Evolutionary conservation across 345 rosid species (phyloP), one percentile per base, ranked within the genome.

Genomic region (Aethionema arabicum): DNA sequence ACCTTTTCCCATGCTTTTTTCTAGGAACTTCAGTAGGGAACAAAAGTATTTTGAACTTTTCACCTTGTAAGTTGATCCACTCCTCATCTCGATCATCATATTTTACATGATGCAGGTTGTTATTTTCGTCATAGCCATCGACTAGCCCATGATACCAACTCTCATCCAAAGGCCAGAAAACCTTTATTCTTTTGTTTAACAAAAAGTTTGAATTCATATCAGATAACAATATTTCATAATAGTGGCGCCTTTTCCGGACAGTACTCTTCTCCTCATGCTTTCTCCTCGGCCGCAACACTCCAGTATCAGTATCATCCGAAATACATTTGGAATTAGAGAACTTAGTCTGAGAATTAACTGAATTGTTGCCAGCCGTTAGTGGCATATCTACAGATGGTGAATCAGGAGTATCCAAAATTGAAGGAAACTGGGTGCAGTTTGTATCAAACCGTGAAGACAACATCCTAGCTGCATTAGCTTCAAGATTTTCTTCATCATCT

Each of bases 61-160:
- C 99, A 73, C 75, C 83, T 53, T 78, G 82, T 58, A 92, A 83
- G 68, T 80, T 67, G 37, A 92, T 84, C 98, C 98, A 92, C 72
- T 92, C 98, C 72, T 92, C 97, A 75, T 92, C 98, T 4, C 97
- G 93, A 68, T 92, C 98, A 74, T 92, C 97, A 81, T 92, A 92
- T 68, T 85, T 89, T 45, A 89, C 79, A 74, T 92, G 98, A 75
- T 92, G 96, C 75, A 81, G 87, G 64, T 80, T 87, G 75, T 68
- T 85, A 58, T 78, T 89, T 39, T 70, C 67, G 72, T 92, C 88
- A 61, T 87, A 92, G 58, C 79, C 87, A 72, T 74, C 79, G 41
- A 89, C 79, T 51, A 85, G 87, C 61, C 98, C 98, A 80, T 64
- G 74, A 63, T 92, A 92, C 98, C 98, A 92, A 48, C 70, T 80